Percentiles rank a stretch among this genome's conserved stretches.
These are phyloP conservation scores for Leishmania turanica DNA, from an alignment of 208 protist species.

Conservation along the genomic window DNA sequence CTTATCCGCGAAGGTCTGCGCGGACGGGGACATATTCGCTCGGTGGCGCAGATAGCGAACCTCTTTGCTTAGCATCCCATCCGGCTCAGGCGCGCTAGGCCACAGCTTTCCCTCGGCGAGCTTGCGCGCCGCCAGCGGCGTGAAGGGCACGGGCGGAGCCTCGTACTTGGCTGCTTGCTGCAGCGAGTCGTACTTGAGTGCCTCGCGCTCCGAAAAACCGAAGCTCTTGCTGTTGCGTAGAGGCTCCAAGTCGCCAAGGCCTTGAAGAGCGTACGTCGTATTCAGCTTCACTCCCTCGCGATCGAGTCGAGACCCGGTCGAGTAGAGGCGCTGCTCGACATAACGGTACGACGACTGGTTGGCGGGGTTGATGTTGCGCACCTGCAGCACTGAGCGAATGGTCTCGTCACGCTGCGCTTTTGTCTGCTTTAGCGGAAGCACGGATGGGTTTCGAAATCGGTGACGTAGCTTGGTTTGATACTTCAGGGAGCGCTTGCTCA, in stretches of 20 bases:
- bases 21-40: slow-evolving; percentile 87
- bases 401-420: slow-evolving; percentile 78
- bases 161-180: slow-evolving; percentile 74
- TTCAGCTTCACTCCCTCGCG: slow-evolving; percentile 86
- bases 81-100: slow-evolving; percentile 80
- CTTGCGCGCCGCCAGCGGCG: slow-evolving; percentile 82
- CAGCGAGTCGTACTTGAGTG: slow-evolving; percentile 78
- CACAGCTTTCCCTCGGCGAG: slow-evolving; percentile 86
- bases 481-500: slow-evolving; percentile 53
- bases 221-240: slow-evolving; percentile 86
- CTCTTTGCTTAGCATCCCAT: slow-evolving; percentile 81
- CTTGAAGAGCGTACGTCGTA: slow-evolving; percentile 85
- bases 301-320: slow-evolving; percentile 70
- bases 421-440: slow-evolving; percentile 73
- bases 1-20: slow-evolving; percentile 76
- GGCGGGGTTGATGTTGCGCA: slow-evolving; percentile 48
- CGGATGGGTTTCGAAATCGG: slow-evolving; percentile 75
- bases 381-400: slow-evolving; percentile 55
- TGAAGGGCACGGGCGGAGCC: slow-evolving; percentile 75
- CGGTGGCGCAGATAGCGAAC: slow-evolving; percentile 75
- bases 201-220: slow-evolving; percentile 76
- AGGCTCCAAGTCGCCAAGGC: slow-evolving; percentile 88
- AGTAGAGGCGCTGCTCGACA: slow-evolving; percentile 86
- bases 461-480: slow-evolving; percentile 77
- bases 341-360: slow-evolving; percentile 67